Evolutionary conservation across 345 rosid species (phyloP), one percentile per base, ranked within the genome.

Genomic region (Aquilaria sinensis): DNA sequence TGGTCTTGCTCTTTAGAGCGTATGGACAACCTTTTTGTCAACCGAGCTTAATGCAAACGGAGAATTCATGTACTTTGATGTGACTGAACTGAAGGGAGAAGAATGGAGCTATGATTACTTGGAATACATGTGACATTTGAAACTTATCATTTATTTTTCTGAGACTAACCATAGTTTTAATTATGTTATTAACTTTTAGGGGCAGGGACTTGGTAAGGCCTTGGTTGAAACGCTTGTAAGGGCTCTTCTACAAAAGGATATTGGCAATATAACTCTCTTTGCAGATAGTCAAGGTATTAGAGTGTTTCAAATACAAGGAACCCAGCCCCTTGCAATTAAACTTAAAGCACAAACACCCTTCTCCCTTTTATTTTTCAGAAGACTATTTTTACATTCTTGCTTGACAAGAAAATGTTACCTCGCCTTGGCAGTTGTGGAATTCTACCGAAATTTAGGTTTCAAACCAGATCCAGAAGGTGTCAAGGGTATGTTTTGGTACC

Each of bases 401-500:
- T 57, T 65, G 43, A 37, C 50, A 33, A 34, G 50, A 9, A 57
- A 47, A 33, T 55, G 13, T 51, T 46, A 41, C 29, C 47, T 67
- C 75, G 58, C 62, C 58, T 9, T 47, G 73, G 84, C 81, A 90
- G 98, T 93, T 73, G 96, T 93, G 71, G 98, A 88, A 57, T 93
- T 93, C 82, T 93, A 93, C 77, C 85, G 71, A 67, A 93, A 90
- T 65, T 74, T 93, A 68, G 98, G 98, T 16, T 93, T 93, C 65
- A 87, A 93, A 64, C 85, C 97, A 45, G 98, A 93, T 72, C 98
- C 97, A 33, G 98, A 93, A 70, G 98, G 97, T 74, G 84, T 93
- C 70, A 93, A 93, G 70, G 97, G 98, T 56, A 93, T 93, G 98
- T 93, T 93, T 76, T 93, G 97, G 98, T 76, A 82, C 78, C 98